A percentile compares a stretch with the other conserved stretches of the same genome.
Evolutionary conservation across 2,329 filamentous ascomycete genomes (phyloP).

Genomic region (Pseudopithomyces maydicus): DNA sequence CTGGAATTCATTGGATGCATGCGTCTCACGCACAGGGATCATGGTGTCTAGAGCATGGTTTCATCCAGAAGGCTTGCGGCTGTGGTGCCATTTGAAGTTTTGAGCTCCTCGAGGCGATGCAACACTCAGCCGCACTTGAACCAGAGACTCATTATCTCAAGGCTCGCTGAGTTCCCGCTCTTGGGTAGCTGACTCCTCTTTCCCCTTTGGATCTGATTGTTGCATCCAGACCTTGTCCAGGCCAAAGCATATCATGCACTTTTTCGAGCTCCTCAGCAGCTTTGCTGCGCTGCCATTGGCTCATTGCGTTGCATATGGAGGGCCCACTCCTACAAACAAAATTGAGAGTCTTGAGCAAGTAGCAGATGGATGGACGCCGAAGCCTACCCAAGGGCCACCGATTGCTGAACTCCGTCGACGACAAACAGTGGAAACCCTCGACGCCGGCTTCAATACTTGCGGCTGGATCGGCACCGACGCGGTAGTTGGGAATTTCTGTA

Average conservation of each 20-base stretch:
- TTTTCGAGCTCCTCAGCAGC: conserved; percentile 7
- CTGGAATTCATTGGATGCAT: neutral
- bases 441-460: conserved; percentile 29
- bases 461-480: conserved; percentile 19
- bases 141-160: no score
- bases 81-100: no score
- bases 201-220: no score
- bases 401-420: conserved; percentile 17
- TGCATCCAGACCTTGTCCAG: neutral
- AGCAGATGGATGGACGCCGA: conserved; percentile 19
- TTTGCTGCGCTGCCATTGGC: conserved; percentile 20
- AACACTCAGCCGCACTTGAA: no score
- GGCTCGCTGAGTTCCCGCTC: no score
- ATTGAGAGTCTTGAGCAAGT: conserved; percentile 11
- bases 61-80: neutral
- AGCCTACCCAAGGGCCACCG: conserved; percentile 30
- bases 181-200: no score
- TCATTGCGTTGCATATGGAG: conserved; percentile 26
- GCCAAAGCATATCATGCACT: neutral
- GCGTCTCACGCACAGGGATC: neutral
- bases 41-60: neutral
- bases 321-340: conserved; percentile 22
- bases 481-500: conserved; percentile 19
- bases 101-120: no score
- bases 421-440: neutral